phyloP scores from a whole-genome alignment of 2,329 filamentous ascomycete genomes.

The Ophiocordyceps polyrhachis-furcata region DNA sequence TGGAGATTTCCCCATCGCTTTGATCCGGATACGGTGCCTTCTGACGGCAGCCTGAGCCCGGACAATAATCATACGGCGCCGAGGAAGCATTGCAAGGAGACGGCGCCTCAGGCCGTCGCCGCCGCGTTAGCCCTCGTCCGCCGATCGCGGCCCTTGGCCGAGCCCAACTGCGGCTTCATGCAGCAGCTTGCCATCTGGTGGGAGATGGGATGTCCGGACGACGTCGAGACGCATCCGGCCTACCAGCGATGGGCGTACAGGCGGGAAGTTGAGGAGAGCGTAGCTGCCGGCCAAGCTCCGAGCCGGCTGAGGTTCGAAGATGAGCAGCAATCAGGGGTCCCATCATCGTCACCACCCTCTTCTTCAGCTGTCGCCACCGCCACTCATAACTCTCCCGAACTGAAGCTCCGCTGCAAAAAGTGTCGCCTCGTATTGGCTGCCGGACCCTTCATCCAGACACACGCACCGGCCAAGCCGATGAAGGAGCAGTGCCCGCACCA shows the following conservation, averaged over 20 bases:
- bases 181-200: slow-evolving; percentile 73
- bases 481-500: slow-evolving; percentile 51
- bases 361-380: not conserved
- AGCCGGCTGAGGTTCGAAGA: slow-evolving; percentile 72
- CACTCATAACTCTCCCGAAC: not conserved
- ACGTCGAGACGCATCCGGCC: slow-evolving; percentile 44
- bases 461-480: slow-evolving; percentile 17
- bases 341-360: not conserved
- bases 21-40: slow-evolving; percentile 16
- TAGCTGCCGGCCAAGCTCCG: slow-evolving; percentile 63
- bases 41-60: slow-evolving; percentile 3
- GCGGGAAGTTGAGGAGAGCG: slow-evolving; percentile 33
- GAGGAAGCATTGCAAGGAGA: slow-evolving; percentile 11
- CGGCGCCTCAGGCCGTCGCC: slow-evolving; percentile 28
- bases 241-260: slow-evolving; percentile 59
- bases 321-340: slow-evolving; percentile 25
- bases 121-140: slow-evolving; percentile 51
- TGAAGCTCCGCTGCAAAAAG: slow-evolving; percentile 62
- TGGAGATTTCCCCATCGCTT: slow-evolving; percentile 41
- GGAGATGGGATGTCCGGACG: slow-evolving; percentile 61
- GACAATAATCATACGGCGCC: not conserved
- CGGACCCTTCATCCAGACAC: slow-evolving; percentile 44
- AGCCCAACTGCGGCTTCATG: slow-evolving; percentile 88
- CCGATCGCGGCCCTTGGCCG: slow-evolving; percentile 54
- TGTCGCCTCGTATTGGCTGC: slow-evolving; percentile 52